Percentiles rank a stretch among this genome's conserved stretches.
Conservation (phyloP, 306 rosid genomes). For the Castanea sativa region DNA sequence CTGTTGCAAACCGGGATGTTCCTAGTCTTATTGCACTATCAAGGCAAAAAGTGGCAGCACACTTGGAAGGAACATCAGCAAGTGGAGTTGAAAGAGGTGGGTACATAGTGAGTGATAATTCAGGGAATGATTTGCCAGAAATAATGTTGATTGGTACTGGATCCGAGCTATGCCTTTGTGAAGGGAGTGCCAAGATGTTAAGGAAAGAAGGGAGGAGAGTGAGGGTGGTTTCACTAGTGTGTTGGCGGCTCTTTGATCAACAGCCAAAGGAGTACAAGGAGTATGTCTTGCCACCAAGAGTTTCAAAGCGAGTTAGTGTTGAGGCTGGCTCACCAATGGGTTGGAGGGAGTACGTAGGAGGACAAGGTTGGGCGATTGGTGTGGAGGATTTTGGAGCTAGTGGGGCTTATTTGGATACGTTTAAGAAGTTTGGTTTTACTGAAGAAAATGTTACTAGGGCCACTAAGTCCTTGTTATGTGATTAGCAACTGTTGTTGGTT, state of each 20-base stretch:
- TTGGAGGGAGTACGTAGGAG: not conserved
- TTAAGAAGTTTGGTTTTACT: not conserved
- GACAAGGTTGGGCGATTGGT: not conserved
- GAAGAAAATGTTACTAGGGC: not conserved
- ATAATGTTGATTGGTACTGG: constrained; percentile 1
- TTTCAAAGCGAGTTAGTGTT: not conserved
- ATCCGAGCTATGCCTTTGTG: not conserved
- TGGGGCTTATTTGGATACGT: not conserved
- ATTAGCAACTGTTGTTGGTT: not conserved
- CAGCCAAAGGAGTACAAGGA: not conserved
- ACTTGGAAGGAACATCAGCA: not conserved
- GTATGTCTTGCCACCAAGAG: not conserved
- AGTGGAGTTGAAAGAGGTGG: constrained; percentile 3
- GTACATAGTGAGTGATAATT: not conserved
- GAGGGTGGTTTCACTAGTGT: constrained; percentile 2
- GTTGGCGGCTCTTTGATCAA: not conserved
- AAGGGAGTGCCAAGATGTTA: not conserved
- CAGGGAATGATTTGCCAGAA: not conserved
- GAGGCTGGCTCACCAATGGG: constrained; percentile 5
- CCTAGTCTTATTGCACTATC: not conserved
- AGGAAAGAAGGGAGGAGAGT: not conserved
- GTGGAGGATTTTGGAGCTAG: not conserved
- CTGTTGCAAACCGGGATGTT: not conserved
- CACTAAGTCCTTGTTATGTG: not conserved
- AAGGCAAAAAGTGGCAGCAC: not conserved